A percentile compares a stretch with the other conserved stretches of the same genome.
Conservation (phyloP, 805 yeast genomes). For the Soucietia sequanensis region DNA sequence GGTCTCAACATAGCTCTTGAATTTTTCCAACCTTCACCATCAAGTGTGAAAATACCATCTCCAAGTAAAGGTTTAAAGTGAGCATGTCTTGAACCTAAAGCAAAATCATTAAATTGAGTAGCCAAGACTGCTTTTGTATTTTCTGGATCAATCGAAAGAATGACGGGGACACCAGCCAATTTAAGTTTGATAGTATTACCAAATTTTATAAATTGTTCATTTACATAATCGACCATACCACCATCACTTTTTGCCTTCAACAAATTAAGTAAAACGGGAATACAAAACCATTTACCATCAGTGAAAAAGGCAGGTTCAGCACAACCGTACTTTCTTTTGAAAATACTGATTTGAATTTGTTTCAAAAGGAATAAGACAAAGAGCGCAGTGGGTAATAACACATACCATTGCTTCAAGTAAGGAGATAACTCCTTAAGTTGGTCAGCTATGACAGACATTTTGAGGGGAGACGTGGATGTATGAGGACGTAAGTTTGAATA, state of each 20-base stretch:
- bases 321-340: constrained; percentile 17
- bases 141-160: constrained; percentile 30
- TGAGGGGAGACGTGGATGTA: too few species aligned
- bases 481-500: too few species aligned
- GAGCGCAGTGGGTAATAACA: constrained; percentile 6
- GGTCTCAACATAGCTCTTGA: constrained; percentile 38
- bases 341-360: constrained; percentile 4
- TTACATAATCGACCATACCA: constrained; percentile 19
- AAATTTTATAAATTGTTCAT: constrained; percentile 7
- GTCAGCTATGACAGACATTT: constrained; percentile 1
- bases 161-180: constrained; percentile 17
- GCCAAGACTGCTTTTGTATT: constrained; percentile 35
- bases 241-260: constrained; percentile 21
- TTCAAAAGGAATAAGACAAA: constrained; percentile 2
- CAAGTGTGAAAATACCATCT: constrained; percentile 39
- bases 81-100: constrained; percentile 29
- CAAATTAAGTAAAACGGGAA: constrained; percentile 9
- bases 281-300: constrained; percentile 5
- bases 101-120: constrained; percentile 35
- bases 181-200: constrained; percentile 9
- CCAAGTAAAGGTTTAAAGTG: constrained; percentile 33
- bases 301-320: constrained; percentile 9
- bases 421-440: constrained; percentile 1
- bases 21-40: constrained; percentile 37
- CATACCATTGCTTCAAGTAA: constrained; percentile 10